Base-by-base conservation (phyloP, 495 filamentous ascomycete species). In the Penicillium longicatenatum region DNA sequence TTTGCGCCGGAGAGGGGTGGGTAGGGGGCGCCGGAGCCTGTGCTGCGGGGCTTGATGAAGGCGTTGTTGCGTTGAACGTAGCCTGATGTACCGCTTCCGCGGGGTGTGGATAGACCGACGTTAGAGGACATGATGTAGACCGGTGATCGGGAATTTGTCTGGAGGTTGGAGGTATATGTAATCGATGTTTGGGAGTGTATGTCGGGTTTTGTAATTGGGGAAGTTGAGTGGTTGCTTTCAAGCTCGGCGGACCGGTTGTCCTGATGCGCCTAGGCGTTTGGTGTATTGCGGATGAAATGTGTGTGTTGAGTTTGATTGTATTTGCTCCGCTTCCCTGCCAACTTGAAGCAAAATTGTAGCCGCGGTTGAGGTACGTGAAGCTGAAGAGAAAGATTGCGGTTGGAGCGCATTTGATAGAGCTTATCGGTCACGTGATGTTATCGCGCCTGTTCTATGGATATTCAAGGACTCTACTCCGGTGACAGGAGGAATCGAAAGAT, bases 31-130 rank as follows among this genome's bases (percentile, higher is more conserved):
- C 73, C 73, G 66, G 75, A 75, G 44, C 76, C 76, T 22, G 68
- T 68, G 63, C 78, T 79, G 76, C 93, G 92, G 11, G 89, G 91
- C 62, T 82, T 86, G 52, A 95, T 84, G 77, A 94, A 86, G 8
- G 95, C 93, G 56, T 87, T 82, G 76, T 98, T 99, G 67, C 90
- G 90, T 69, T 97, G 93, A 52, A 99, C 92, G 77, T 97, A 98
- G 68, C 95, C 95, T 4, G 91, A 96, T 58, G 95, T 99, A 54
- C 94, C 94, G 64, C 86, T 92, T 55, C 95, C 95, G 59, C 95
- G 89, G 6, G 95, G 95, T 20, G 95, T 99, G 51, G 89, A 82
- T 67, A 99, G 92, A 59, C 95, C 95, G 75, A 99, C 95, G 80
- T 99, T 99, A 58, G 92, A 92, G 55, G 93, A 93, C 94, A 98